phyloP scores from a whole-genome alignment of 306 rosid species.

The Quillaja saponaria region DNA sequence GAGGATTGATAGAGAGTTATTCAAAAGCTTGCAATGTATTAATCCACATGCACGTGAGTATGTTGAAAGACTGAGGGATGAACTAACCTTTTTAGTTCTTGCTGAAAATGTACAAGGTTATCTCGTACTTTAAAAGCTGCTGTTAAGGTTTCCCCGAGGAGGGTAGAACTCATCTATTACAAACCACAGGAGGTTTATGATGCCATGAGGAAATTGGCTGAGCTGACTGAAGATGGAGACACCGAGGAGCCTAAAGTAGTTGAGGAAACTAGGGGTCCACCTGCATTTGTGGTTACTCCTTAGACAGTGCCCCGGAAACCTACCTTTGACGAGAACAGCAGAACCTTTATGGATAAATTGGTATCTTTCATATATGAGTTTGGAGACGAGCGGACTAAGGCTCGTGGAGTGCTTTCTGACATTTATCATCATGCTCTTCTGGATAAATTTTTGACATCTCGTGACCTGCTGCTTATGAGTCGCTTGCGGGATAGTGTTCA shows the following conservation, averaged over 20 bases:
- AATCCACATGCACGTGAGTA: slow-evolving; percentile 70
- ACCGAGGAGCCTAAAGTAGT: slow-evolving; percentile 51
- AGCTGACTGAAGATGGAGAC: slow-evolving; percentile 54
- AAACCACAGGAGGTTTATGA: slow-evolving; percentile 95
- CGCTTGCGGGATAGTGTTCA: slow-evolving; percentile 89
- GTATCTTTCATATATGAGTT: slow-evolving; percentile 75
- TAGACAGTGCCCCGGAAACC: slow-evolving; percentile 85
- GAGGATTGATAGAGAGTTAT: slow-evolving; percentile 55
- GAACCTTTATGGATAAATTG: slow-evolving; percentile 76
- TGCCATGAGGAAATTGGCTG: slow-evolving; percentile 91
- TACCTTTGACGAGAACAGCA: slow-evolving; percentile 75
- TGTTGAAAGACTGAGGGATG: slow-evolving; percentile 61
- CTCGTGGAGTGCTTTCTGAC: slow-evolving; percentile 97
- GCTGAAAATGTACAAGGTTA: slow-evolving; percentile 66
- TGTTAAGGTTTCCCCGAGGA: slow-evolving; percentile 71
- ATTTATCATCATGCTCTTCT: slow-evolving; percentile 89
- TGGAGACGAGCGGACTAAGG: slow-evolving; percentile 94
- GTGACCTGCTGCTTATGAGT: slow-evolving; percentile 95
- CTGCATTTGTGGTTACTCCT: slow-evolving; percentile 74
- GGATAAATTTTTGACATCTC: slow-evolving; percentile 77
- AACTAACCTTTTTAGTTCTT: slow-evolving; percentile 52
- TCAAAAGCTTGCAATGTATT: slow-evolving; percentile 62
- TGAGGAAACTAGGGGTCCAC: slow-evolving; percentile 68
- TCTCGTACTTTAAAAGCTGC: slow-evolving; percentile 51
- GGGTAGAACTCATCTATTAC: slow-evolving; percentile 83